A percentile compares a stretch with the other conserved stretches of the same genome.
Evolutionary conservation across 768 basidiomycete genomes (phyloP).

Genomic region (Imleria badia): DNA sequence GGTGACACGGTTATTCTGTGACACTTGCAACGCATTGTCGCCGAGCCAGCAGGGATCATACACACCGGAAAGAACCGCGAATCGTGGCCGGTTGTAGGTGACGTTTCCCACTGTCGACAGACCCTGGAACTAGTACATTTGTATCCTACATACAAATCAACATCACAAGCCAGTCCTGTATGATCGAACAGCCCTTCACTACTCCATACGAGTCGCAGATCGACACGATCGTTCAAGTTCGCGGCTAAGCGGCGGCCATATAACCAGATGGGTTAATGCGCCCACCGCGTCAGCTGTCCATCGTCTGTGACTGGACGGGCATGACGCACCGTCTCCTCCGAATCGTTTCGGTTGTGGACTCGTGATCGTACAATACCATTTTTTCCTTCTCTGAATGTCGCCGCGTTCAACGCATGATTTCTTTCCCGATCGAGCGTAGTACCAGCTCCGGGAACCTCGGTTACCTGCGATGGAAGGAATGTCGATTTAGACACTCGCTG

Average conservation of each 20-base stretch:
- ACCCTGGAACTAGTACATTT: background rate
- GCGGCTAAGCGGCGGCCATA: background rate
- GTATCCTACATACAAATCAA: too few species aligned
- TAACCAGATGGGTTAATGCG: background rate
- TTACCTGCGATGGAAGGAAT: background rate
- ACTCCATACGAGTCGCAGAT: background rate
- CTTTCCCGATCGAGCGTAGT: background rate
- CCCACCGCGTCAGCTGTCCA: background rate
- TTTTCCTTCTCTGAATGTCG: too few species aligned
- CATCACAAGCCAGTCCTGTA: too few species aligned
- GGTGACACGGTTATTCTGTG: too few species aligned
- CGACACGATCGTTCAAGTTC: background rate
- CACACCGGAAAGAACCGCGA: too few species aligned
- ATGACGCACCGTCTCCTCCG: too few species aligned
- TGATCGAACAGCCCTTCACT: background rate
- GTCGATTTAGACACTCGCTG: background rate
- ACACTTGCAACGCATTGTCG: too few species aligned
- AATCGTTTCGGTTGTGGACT: too few species aligned
- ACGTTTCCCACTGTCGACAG: background rate
- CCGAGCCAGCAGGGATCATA: too few species aligned
- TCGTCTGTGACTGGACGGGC: too few species aligned
- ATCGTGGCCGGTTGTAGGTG: too few species aligned
- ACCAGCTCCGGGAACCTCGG: conserved; percentile 8
- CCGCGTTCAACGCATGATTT: background rate
- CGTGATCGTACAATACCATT: too few species aligned